phyloP scores from a whole-genome alignment of 176 grass and related monocot genomes.

The Melocanna baccifera region DNA sequence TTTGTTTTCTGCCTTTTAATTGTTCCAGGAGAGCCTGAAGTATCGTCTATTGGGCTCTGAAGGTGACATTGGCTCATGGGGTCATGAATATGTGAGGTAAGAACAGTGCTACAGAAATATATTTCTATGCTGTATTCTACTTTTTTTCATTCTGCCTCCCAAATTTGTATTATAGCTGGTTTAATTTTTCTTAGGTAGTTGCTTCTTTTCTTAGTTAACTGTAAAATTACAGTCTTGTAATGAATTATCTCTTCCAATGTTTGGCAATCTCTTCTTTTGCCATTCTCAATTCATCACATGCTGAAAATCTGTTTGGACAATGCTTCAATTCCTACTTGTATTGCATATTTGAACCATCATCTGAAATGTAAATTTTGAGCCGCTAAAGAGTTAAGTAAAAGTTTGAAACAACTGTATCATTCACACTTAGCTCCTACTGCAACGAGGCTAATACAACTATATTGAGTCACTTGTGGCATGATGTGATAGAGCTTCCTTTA shows the following conservation, averaged over 20 bases:
- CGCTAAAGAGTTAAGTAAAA: background rate
- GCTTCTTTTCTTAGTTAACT: background rate
- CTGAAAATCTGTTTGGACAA: background rate
- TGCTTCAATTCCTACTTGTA: background rate
- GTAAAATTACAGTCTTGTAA: background rate
- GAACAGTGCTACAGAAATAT: background rate
- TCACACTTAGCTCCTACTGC: background rate
- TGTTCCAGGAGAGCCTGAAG: constrained; percentile 79
- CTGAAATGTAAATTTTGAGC: background rate
- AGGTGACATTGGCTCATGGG: constrained; percentile 96
- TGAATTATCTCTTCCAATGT: background rate
- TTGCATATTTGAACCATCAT: background rate
- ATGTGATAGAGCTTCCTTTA: background rate
- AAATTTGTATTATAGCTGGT: background rate
- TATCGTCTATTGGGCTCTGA: constrained; percentile 84
- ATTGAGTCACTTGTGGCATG: background rate
- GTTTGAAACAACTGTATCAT: background rate
- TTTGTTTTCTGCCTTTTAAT: background rate
- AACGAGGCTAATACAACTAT: background rate
- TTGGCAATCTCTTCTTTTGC: background rate
- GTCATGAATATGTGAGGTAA: constrained; percentile 96
- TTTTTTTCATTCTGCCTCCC: background rate
- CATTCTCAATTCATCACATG: background rate
- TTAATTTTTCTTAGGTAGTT: constrained; percentile 3
- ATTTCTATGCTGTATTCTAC: background rate